phyloP scores from a whole-genome alignment of 768 basidiomycete genomes.

The Suillus spraguei region DNA sequence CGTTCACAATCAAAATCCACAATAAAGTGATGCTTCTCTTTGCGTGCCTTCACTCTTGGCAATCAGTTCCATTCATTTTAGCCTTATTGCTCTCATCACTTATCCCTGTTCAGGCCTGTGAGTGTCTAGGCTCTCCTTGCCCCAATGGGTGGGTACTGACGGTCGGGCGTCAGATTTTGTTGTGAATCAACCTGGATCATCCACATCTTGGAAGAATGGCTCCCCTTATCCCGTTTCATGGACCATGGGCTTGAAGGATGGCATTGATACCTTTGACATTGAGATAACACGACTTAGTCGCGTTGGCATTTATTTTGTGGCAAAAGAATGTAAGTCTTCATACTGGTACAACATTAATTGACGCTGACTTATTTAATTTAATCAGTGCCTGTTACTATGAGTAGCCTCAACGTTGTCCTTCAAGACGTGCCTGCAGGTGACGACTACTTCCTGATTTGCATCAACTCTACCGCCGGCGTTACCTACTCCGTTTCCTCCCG shows the following conservation, averaged over 20 bases:
- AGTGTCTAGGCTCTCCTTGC: neutral
- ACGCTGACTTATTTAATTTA: neutral
- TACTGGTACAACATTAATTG: neutral
- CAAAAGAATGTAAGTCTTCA: constrained; percentile 57
- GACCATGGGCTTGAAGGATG: constrained; percentile 68
- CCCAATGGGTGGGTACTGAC: neutral
- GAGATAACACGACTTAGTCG: constrained; percentile 63
- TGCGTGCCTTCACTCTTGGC: neutral
- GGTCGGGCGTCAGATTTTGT: constrained; percentile 27
- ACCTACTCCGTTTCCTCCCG: constrained; percentile 62
- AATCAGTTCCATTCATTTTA: constrained; percentile 10
- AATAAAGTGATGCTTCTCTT: neutral
- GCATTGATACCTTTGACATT: constrained; percentile 64
- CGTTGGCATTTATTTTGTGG: constrained; percentile 66
- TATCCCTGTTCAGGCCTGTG: constrained; percentile 24
- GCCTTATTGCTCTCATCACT: constrained; percentile 18
- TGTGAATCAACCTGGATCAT: constrained; percentile 24
- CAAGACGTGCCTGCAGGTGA: constrained; percentile 67
- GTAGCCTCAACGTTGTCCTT: constrained; percentile 59
- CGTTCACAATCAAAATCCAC: too few species aligned
- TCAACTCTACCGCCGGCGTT: constrained; percentile 70
- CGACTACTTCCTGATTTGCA: constrained; percentile 78
- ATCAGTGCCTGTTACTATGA: constrained; percentile 40
- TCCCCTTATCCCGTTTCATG: constrained; percentile 51
- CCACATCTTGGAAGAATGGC: constrained; percentile 29